Base-by-base conservation (phyloP, 805 yeast genomes). In the Candida rishiriensis region DNA sequence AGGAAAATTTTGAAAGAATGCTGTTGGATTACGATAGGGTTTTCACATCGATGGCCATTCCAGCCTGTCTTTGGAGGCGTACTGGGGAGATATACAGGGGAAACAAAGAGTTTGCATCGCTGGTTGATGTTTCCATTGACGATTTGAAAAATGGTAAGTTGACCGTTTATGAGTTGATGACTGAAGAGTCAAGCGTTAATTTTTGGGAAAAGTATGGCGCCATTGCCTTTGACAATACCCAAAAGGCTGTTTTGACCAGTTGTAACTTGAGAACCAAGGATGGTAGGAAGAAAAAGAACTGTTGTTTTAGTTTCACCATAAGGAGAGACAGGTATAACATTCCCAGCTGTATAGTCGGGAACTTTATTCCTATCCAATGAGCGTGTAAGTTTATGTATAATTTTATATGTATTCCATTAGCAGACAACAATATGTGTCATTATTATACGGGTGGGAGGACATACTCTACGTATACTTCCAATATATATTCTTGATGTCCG, bases 141-240 rank as follows among this genome's bases (percentile, higher is more conserved):
- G 96, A 89, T 60, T 67, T 91, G 57, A 81, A 93, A 51, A 96
- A 91, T 62, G 98, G 98, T 10, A 86, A 84, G 54, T 67, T 89
- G 52, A 93, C 97, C 1, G 88, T 91, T 37, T 90, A 90, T 65
- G 97, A 91, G 66, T 68, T 91, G 49, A 85, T 91, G 96, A 83
- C 89, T 40, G 97, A 90, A 62, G 97, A 90, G 54, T 85, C 96
- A 57, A 95, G 97, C 26, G 97, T 91, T 15, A 90, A 88, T 56
- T 91, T 88, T 61, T 91, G 98, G 98, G 98, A 91, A 58, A 90
- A 90, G 61, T 91, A 90, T 58, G 97, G 97, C 3, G 89, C 95
- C 3, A 87, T 90, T 57, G 97, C 98, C 4, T 90, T 91, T 66
- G 97, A 91, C 57, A 85, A 90, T 53, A 91, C 93, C 1, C 97